Evolutionary conservation across 2,329 filamentous ascomycete species (phyloP).

Genomic region (Dothistroma pini): DNA sequence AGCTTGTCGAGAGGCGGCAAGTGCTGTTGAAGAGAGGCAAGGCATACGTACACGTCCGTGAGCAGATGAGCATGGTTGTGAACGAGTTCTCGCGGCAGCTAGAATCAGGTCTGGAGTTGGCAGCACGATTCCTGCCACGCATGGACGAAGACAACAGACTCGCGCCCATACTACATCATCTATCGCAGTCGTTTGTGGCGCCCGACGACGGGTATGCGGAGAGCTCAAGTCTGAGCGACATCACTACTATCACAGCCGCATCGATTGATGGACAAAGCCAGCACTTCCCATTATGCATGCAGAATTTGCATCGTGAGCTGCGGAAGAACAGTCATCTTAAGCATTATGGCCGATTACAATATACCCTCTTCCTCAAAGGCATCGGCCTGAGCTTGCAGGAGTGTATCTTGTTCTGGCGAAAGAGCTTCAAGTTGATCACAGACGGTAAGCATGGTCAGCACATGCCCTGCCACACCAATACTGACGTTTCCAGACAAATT

Average conservation of each 20-base stretch:
- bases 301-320: constrained; percentile 78
- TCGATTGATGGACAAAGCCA: constrained; percentile 72
- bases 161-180: constrained; percentile 67
- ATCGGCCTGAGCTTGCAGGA: constrained; percentile 91
- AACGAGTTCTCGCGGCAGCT: constrained; percentile 78
- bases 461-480: not conserved
- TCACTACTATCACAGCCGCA: constrained; percentile 73
- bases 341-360: constrained; percentile 89
- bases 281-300: constrained; percentile 93
- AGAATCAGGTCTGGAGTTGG: constrained; percentile 82
- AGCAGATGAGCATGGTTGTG: constrained; percentile 85
- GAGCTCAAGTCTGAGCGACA: constrained; percentile 55
- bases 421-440: constrained; percentile 76
- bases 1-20: constrained; percentile 74
- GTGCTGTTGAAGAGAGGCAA: constrained; percentile 77
- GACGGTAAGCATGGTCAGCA: constrained; percentile 50
- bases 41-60: constrained; percentile 83
- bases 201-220: constrained; percentile 79
- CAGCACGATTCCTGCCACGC: constrained; percentile 82
- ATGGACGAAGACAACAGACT: constrained; percentile 96
- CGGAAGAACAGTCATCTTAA: constrained; percentile 88
- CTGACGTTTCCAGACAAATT: constrained; percentile 62
- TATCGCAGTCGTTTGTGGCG: constrained; percentile 94
- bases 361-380: constrained; percentile 94
- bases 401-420: constrained; percentile 86